Evolutionary conservation across 2,329 filamentous ascomycete species (phyloP).

Genomic region (Calonectria hongkongensis): DNA sequence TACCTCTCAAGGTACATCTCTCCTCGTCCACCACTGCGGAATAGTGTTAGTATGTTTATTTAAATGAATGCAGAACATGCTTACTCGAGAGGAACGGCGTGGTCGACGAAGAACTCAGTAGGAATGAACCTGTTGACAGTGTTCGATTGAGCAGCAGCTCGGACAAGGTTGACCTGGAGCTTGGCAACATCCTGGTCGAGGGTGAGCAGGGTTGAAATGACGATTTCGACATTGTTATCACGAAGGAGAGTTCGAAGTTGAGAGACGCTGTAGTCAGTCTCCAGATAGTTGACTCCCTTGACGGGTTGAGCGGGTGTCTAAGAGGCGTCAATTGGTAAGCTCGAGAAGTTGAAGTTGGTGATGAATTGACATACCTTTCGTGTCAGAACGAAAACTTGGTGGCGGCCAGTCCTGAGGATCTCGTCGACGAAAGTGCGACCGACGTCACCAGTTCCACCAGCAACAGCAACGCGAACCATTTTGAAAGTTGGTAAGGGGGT

Average conservation of each 20-base stretch:
- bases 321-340: too few species aligned
- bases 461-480: not conserved
- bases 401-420: not conserved
- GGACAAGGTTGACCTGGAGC: not conserved
- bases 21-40: not conserved
- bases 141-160: not conserved
- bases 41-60: not conserved
- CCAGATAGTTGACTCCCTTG: not conserved
- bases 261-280: not conserved
- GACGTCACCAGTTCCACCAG: not conserved
- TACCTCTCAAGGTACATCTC: not conserved
- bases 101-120: not conserved
- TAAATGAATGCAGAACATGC: not conserved
- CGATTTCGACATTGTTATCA: not conserved
- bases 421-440: conserved; percentile 1
- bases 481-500: not conserved
- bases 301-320: not conserved
- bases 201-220: not conserved
- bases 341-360: not conserved
- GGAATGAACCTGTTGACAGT: not conserved
- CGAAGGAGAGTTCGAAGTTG: not conserved
- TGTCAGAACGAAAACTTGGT: not conserved
- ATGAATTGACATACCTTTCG: not conserved
- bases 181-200: not conserved
- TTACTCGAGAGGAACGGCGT: not conserved